These are phyloP conservation scores for Naumovozyma castellii DNA, from an alignment of 805 yeast genomes.

Conservation along the genomic window DNA sequence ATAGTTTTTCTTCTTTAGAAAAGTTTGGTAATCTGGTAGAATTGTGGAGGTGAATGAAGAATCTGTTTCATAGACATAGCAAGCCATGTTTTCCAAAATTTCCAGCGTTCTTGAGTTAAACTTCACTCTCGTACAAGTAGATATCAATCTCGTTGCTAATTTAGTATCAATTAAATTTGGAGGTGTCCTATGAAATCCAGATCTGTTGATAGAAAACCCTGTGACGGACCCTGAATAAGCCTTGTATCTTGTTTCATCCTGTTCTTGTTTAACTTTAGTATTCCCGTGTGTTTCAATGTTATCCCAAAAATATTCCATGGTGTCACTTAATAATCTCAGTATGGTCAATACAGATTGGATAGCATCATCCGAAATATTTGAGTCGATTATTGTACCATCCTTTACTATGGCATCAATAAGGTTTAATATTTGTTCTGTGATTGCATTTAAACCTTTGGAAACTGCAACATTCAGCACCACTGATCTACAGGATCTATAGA, in stretches of 20 bases:
- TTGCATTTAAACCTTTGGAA: slow-evolving; percentile 10
- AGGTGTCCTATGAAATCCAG: slow-evolving; percentile 27
- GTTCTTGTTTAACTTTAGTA: slow-evolving; percentile 12
- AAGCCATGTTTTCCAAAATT: slow-evolving; percentile 23
- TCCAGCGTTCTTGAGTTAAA: slow-evolving; percentile 24
- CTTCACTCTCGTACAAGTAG: slow-evolving; percentile 22
- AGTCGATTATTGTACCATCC: slow-evolving; percentile 4
- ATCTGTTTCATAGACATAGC: slow-evolving; percentile 5
- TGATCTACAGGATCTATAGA: slow-evolving; percentile 16
- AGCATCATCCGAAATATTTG: slow-evolving; percentile 7
- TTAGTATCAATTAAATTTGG: slow-evolving; percentile 24
- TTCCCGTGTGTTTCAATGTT: slow-evolving; percentile 17
- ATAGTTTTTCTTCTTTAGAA: slow-evolving; percentile 9
- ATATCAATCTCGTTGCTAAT: slow-evolving; percentile 17
- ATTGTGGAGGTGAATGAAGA: slow-evolving; percentile 6
- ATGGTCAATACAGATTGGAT: slow-evolving; percentile 29
- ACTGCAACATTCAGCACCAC: slow-evolving; percentile 18
- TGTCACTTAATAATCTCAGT: slow-evolving; percentile 32
- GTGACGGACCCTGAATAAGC: slow-evolving; percentile 18
- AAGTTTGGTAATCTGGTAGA: slow-evolving; percentile 14
- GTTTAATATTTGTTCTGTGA: slow-evolving; percentile 9
- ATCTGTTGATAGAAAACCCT: slow-evolving; percentile 28
- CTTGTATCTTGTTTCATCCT: slow-evolving; percentile 14
- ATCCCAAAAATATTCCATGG: slow-evolving; percentile 33
- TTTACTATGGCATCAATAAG: slow-evolving; percentile 6